phyloP scores from a whole-genome alignment of 192 early-diverging fungal genomes.

The Gaertneriomyces sp. region DNA sequence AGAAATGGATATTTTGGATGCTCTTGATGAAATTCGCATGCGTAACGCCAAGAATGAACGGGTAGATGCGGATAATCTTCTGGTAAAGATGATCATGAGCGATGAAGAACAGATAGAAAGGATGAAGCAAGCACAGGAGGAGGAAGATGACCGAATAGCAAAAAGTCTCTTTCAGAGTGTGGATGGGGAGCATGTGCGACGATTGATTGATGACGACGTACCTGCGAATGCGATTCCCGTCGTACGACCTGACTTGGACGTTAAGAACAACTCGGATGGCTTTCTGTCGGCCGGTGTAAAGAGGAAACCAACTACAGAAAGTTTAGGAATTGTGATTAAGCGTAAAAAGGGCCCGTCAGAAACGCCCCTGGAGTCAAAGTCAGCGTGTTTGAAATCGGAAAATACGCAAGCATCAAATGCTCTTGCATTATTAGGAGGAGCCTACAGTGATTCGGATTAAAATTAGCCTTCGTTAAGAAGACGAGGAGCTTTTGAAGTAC shows the following conservation, averaged over 20 bases:
- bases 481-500: too few relatives aligned
- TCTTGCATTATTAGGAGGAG: conserved; percentile 12
- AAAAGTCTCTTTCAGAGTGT: conserved; percentile 58
- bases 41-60: conserved; percentile 81
- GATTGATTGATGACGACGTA: conserved; percentile 49
- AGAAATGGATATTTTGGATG: conserved; percentile 98
- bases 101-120: conserved; percentile 26
- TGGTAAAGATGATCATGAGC: conserved; percentile 47
- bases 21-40: conserved; percentile 89
- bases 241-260: not conserved
- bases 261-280: not conserved
- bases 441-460: conserved; percentile 17
- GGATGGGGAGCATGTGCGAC: conserved; percentile 64
- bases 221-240: conserved; percentile 2
- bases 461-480: too few relatives aligned
- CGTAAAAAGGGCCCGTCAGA: conserved; percentile 7
- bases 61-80: conserved; percentile 61
- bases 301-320: not conserved
- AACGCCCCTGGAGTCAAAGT: not conserved
- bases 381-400: not conserved
- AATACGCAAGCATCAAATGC: not conserved
- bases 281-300: not conserved
- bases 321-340: conserved; percentile 21
- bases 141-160: conserved; percentile 63
- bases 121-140: conserved; percentile 42